Percentiles rank a stretch among this genome's conserved stretches.
Evolutionary conservation across 169 alveolate species (phyloP).

Genomic region (Plasmodium knowlesi): DNA sequence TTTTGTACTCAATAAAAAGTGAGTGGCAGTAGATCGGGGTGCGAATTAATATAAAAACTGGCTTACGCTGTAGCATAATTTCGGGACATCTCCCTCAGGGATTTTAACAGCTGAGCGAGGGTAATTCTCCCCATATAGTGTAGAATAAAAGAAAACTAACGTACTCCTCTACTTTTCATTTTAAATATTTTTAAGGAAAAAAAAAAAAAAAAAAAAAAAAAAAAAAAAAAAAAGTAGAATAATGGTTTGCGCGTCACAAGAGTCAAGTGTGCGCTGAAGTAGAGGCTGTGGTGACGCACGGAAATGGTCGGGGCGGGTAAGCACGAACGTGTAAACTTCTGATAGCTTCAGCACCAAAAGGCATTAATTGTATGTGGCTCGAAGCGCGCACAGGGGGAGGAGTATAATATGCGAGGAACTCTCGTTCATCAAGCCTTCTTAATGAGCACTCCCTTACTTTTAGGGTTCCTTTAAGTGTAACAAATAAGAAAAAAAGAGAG

Average conservation of each 20-base stretch:
- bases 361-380: background rate
- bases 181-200: background rate
- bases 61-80: background rate
- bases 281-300: background rate
- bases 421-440: background rate
- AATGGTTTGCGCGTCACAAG: background rate
- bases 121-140: background rate
- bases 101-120: background rate
- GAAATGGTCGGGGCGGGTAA: background rate
- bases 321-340: background rate
- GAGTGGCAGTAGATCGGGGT: background rate
- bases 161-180: background rate
- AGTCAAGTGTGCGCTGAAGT: background rate
- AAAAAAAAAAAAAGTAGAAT: no score
- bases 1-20: background rate
- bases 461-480: background rate
- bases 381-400: background rate
- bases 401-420: background rate
- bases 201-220: no score
- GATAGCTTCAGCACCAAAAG: background rate
- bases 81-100: background rate
- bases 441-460: background rate
- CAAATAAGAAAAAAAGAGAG: background rate
- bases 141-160: background rate
- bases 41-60: background rate